Evolutionary conservation across 1,284 basidiomycete genomes (phyloP).

Genomic region (Anthracocystis setariae): DNA sequence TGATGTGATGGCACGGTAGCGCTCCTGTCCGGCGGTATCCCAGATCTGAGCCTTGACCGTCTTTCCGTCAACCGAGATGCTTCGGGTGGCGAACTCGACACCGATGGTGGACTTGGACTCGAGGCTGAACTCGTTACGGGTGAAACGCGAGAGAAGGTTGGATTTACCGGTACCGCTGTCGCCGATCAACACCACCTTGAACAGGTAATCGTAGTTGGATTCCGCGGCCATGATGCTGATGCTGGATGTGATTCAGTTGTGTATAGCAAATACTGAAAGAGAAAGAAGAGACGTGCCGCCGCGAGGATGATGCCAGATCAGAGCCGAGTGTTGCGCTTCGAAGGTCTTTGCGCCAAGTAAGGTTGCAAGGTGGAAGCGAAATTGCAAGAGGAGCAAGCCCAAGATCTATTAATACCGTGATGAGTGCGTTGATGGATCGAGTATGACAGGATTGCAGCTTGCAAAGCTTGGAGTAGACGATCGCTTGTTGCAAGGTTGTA

Average conservation of each 20-base stretch:
- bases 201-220: slow-evolving; percentile 66
- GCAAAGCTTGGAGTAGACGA: too few relatives aligned
- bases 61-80: slow-evolving; percentile 93
- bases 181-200: slow-evolving; percentile 84
- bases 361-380: too few relatives aligned
- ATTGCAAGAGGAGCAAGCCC: too few relatives aligned
- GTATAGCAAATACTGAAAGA: neutral
- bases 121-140: slow-evolving; percentile 98
- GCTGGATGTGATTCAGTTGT: slow-evolving; percentile 2
- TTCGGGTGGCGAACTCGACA: slow-evolving; percentile 97
- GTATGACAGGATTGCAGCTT: too few relatives aligned
- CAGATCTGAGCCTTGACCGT: slow-evolving; percentile 99
- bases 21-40: slow-evolving; percentile 97
- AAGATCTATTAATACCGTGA: too few relatives aligned
- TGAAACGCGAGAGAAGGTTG: slow-evolving; percentile 75
- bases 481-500: too few relatives aligned
- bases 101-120: slow-evolving; percentile 96
- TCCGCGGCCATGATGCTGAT: slow-evolving; percentile 59
- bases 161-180: slow-evolving; percentile 99
- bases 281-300: too few relatives aligned
- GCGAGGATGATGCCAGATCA: too few relatives aligned
- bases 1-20: slow-evolving; percentile 98
- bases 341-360: too few relatives aligned
- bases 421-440: too few relatives aligned
- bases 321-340: too few relatives aligned